Percentiles rank a stretch among this genome's conserved stretches.
These are phyloP conservation scores for Boechera retrofracta DNA, from an alignment of 345 rosid species.

Conservation along the genomic window DNA sequence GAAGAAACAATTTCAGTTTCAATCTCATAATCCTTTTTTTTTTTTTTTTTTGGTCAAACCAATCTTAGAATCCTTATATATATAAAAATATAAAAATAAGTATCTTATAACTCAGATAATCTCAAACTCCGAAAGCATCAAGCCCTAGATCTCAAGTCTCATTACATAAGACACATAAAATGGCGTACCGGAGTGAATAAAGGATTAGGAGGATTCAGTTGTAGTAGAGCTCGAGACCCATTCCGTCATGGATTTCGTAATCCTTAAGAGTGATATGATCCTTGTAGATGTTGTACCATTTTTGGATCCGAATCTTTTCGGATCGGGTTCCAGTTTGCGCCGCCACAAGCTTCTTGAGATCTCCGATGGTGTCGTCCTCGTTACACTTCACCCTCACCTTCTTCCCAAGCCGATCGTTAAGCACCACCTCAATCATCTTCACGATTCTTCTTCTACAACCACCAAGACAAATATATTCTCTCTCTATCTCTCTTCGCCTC, in stretches of 20 bases:
- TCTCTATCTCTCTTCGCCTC: too few species aligned
- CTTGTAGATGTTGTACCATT: slow-evolving; percentile 65
- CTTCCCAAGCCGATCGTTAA: slow-evolving; percentile 77
- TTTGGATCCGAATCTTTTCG: slow-evolving; percentile 53
- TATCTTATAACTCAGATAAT: not conserved
- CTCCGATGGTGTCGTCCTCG: slow-evolving; percentile 77
- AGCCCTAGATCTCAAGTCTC: not conserved
- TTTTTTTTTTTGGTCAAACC: too few species aligned
- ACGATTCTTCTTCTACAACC: not conserved
- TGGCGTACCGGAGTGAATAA: too few species aligned
- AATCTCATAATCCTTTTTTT: not conserved
- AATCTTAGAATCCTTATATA: too few species aligned
- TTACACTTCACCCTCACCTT: slow-evolving; percentile 83
- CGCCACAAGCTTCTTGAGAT: slow-evolving; percentile 84
- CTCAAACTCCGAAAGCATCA: not conserved
- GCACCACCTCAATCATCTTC: slow-evolving; percentile 76
- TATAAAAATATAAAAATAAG: too few species aligned
- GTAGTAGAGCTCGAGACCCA: slow-evolving; percentile 82
- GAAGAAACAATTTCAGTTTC: not conserved
- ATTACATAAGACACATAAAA: not conserved
- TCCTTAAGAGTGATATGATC: slow-evolving; percentile 80
- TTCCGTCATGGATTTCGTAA: slow-evolving; percentile 79
- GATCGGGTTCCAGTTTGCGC: slow-evolving; percentile 64
- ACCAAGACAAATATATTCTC: too few species aligned
- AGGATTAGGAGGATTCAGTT: slow-evolving; percentile 33